Percentiles rank a stretch among this genome's conserved stretches.
Evolutionary conservation across 805 yeast genomes (phyloP).

Genomic region (Yarrowia hollandica): DNA sequence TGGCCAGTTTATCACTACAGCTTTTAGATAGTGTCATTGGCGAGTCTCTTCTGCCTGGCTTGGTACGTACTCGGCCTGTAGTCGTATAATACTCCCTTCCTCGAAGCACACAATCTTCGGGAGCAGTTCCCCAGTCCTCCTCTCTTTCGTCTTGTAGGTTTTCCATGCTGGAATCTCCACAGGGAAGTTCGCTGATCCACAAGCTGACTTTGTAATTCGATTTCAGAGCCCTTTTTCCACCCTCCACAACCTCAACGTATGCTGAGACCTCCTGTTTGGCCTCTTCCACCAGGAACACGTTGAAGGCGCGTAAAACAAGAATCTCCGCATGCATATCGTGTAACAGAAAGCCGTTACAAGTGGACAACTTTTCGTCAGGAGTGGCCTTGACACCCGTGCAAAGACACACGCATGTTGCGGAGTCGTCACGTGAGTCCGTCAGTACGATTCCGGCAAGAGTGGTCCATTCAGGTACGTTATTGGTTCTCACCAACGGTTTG

Average conservation of each 20-base stretch:
- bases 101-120: slow-evolving; percentile 42
- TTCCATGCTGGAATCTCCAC: slow-evolving; percentile 85
- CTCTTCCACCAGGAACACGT: slow-evolving; percentile 57
- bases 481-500: slow-evolving; percentile 61
- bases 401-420: slow-evolving; percentile 47
- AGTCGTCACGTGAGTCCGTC: slow-evolving; percentile 31
- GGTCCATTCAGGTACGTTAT: slow-evolving; percentile 78
- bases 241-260: slow-evolving; percentile 25
- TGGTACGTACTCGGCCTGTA: slow-evolving; percentile 76
- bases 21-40: slow-evolving; percentile 72
- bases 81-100: slow-evolving; percentile 63
- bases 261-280: slow-evolving; percentile 34
- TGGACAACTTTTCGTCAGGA: slow-evolving; percentile 53
- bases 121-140: slow-evolving; percentile 34
- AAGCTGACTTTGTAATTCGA: slow-evolving; percentile 63
- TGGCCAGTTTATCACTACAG: slow-evolving; percentile 80
- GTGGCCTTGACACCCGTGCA: slow-evolving; percentile 83
- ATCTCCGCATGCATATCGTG: slow-evolving; percentile 95
- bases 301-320: slow-evolving; percentile 68
- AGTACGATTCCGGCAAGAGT: slow-evolving; percentile 73
- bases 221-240: slow-evolving; percentile 36
- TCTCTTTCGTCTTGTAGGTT: slow-evolving; percentile 37
- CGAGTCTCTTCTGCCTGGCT: slow-evolving; percentile 89
- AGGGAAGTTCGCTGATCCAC: slow-evolving; percentile 59
- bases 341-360: slow-evolving; percentile 58